Evolutionary conservation across 2,329 filamentous ascomycete genomes (phyloP).

Genomic region (Botrytis fabae): DNA sequence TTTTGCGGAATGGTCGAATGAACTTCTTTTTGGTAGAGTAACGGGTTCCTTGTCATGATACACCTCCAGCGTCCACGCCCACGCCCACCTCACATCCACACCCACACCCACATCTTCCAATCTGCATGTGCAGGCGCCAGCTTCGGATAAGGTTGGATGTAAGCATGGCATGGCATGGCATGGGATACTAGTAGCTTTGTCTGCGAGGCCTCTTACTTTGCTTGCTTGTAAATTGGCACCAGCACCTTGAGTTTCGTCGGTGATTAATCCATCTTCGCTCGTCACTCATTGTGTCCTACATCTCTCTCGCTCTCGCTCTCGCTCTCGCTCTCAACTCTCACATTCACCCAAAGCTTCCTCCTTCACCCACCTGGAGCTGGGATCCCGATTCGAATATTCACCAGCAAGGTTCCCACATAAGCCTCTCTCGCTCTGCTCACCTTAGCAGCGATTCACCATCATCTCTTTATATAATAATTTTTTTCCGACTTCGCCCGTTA

Average conservation of each 20-base stretch:
- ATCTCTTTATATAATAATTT: slow-evolving; percentile 13
- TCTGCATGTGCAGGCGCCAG: neutral
- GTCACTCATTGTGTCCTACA: neutral
- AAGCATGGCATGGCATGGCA: slow-evolving; percentile 14
- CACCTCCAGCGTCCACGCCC: neutral
- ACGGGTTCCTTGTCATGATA: slow-evolving; percentile 13
- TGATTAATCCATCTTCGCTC: neutral
- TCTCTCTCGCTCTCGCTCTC: neutral
- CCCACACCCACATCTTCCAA: neutral
- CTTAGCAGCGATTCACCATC: neutral
- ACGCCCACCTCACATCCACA: neutral
- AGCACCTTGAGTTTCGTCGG: neutral
- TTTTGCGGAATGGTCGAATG: too few relatives aligned
- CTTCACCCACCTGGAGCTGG: neutral
- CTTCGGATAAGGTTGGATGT: neutral
- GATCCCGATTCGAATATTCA: neutral
- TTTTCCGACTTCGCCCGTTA: neutral
- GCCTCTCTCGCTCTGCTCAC: neutral
- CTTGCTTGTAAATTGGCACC: neutral
- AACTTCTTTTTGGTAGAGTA: neutral
- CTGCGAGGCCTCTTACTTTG: neutral
- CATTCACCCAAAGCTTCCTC: neutral
- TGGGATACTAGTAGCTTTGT: neutral
- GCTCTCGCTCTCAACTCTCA: neutral
- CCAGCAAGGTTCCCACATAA: neutral